Percentiles rank a stretch among this genome's conserved stretches.
These are phyloP conservation scores for Podila minutissima DNA, from an alignment of 192 early-diverging fungal species.

Conservation along the genomic window DNA sequence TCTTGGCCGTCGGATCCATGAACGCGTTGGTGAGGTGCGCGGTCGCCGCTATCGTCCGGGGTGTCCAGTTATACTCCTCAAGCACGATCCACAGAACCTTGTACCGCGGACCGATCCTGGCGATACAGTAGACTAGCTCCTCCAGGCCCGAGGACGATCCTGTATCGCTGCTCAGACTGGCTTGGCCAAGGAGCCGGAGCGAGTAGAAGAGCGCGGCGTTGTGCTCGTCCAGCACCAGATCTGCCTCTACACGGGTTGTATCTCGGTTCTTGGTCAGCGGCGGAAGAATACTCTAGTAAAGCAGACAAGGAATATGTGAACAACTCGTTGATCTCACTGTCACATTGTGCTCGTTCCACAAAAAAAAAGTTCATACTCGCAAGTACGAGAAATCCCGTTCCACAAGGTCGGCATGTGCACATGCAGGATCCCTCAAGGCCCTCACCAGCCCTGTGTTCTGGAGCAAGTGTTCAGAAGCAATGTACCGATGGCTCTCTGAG, in stretches of 20 bases:
- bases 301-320: not conserved
- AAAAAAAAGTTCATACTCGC: constrained; percentile 6
- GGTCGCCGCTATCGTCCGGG: not conserved
- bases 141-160: constrained; percentile 10
- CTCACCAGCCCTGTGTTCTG: constrained; percentile 22
- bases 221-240: constrained; percentile 27
- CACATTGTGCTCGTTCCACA: no score
- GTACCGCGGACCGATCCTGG: constrained; percentile 29
- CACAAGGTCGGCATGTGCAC: constrained; percentile 1
- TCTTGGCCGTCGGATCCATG: not conserved
- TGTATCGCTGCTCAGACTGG: not conserved
- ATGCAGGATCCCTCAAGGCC: constrained; percentile 8
- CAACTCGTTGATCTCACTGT: not conserved
- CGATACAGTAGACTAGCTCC: constrained; percentile 4
- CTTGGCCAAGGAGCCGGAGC: constrained; percentile 27
- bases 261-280: not conserved
- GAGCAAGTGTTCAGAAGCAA: constrained; percentile 11
- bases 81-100: constrained; percentile 22
- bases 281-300: constrained; percentile 7
- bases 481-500: constrained; percentile 12
- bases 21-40: not conserved
- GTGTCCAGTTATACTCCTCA: constrained; percentile 22
- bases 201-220: constrained; percentile 18
- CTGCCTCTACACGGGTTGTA: constrained; percentile 15
- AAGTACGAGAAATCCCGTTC: constrained; percentile 31